Base-by-base conservation (phyloP, 176 grass and related monocot genomes). In the Cenchrus americanus region DNA sequence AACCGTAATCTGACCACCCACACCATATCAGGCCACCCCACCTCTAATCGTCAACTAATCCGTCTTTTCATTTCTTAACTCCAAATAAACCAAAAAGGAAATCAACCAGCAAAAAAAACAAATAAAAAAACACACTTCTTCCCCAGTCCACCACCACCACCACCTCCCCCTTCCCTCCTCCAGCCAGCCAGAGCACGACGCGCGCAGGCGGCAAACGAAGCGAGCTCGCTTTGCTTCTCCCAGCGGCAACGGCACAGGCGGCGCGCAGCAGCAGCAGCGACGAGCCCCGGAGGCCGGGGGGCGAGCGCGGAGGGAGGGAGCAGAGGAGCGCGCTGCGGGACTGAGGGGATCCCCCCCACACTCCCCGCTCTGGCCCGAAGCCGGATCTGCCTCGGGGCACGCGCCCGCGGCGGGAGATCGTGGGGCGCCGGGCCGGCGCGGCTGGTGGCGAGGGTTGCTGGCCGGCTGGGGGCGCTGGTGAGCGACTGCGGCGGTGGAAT, bases 141-240 rank as follows among this genome's bases (percentile, higher is more conserved):
- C 83, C 43, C 74, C 80, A 41, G 66, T 78, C 62, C 84, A 73
- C 66, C 85, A 63, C 76, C 85, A 82, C 59, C 53, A 18, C 7
- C 9, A 32, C 32, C 7, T 3, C 30, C 18, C 14, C 13, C 34
- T 34, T 10, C 30, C 40, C 32, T 55, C 77, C 82, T 85, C 60
- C 74, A 83, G 83, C 60, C 74, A 83, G 83, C 80, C 72, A 87
- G 86, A 52, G 78, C 71, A 50, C 15, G 34, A 32, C 62, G 62
- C 30, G 37, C 73, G 72, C 79, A 86, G n/a, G 44, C 74, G 42
- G 48, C 76, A 73, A 74, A 59, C 66, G 55, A 87, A 59, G 81
- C 68, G 19, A 75, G 67, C 78, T 62, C 75, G 46, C 85, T 91
- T 91, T 88, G 76, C 92, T 91, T 91, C 83, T 62, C 65, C 87